Percentiles rank a stretch among this genome's conserved stretches.
Evolutionary conservation across 2,329 filamentous ascomycete species (phyloP).

Genomic region (Tetracladium maxilliforme): DNA sequence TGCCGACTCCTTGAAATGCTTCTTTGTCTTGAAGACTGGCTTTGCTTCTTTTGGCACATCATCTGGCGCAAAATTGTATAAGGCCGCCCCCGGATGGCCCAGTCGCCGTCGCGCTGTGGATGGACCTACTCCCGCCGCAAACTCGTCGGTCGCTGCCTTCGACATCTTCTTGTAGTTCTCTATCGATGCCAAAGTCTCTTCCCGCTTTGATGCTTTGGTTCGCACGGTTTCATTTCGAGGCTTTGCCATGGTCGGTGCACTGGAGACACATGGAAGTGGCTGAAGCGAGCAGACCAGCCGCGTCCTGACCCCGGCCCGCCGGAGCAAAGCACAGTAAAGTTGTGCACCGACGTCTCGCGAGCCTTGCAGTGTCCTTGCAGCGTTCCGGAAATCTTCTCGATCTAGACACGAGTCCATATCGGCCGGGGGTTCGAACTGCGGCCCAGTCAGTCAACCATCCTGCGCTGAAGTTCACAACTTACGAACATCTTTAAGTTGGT

Average conservation of each 20-base stretch:
- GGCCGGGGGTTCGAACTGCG: constrained; percentile 38
- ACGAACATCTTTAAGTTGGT: constrained; percentile 42
- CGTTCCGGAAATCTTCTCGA: constrained; percentile 53
- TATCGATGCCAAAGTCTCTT: no score
- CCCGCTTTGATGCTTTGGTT: no score
- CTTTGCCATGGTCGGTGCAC: constrained; percentile 14
- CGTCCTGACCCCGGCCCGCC: constrained; percentile 66
- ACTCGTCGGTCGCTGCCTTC: no score
- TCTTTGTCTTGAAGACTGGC: constrained; percentile 15
- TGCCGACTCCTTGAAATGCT: constrained; percentile 49
- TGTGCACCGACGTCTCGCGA: constrained; percentile 86
- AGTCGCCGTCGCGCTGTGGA: constrained; percentile 29
- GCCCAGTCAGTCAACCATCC: constrained; percentile 3
- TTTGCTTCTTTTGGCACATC: no score
- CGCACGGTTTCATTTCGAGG: no score
- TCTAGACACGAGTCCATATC: constrained; percentile 56
- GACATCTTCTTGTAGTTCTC: no score
- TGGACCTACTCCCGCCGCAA: no score
- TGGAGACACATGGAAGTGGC: constrained; percentile 52
- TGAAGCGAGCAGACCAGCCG: constrained; percentile 86
- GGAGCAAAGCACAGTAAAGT: constrained; percentile 75
- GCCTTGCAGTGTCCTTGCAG: constrained; percentile 56
- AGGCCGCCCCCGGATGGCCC: constrained; percentile 38
- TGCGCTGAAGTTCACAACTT: constrained; percentile 7
- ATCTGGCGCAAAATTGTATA: no score